phyloP scores from a whole-genome alignment of 805 yeast genomes.

The Starmerella powellii region DNA sequence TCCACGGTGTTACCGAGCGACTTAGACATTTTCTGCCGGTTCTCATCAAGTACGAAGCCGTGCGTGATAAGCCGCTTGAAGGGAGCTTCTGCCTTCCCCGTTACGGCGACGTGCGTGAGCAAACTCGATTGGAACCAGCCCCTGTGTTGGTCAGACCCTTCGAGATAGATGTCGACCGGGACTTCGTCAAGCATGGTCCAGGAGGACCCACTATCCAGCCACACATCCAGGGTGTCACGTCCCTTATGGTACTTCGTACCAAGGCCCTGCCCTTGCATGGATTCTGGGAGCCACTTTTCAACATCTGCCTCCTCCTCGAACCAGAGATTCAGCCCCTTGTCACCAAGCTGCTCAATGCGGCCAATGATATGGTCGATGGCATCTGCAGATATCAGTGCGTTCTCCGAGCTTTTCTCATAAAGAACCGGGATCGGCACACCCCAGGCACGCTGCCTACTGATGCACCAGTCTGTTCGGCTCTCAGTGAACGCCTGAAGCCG shows the following conservation, averaged over 20 bases:
- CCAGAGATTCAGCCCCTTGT: slow-evolving; percentile 41
- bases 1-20: slow-evolving; percentile 71
- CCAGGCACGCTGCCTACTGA: slow-evolving; percentile 92
- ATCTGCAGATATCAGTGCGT: slow-evolving; percentile 47
- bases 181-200: slow-evolving; percentile 54
- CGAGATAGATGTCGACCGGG: slow-evolving; percentile 60
- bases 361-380: slow-evolving; percentile 47
- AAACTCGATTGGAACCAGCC: slow-evolving; percentile 98
- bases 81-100: slow-evolving; percentile 40
- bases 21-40: slow-evolving; percentile 86
- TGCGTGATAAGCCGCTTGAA: slow-evolving; percentile 72
- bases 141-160: slow-evolving; percentile 97
- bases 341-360: slow-evolving; percentile 46
- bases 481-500: slow-evolving; percentile 61
- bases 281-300: slow-evolving; percentile 61
- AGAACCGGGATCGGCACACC: slow-evolving; percentile 95
- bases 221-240: slow-evolving; percentile 91
- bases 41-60: slow-evolving; percentile 81
- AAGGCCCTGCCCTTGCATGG: slow-evolving; percentile 28
- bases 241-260: slow-evolving; percentile 49
- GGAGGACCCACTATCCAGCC: slow-evolving; percentile 96
- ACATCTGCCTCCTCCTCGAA: slow-evolving; percentile 45
- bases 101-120: slow-evolving; percentile 54
- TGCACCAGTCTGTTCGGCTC: slow-evolving; percentile 91
- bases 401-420: slow-evolving; percentile 48